These are phyloP conservation scores for Starmerella kuoi DNA, from an alignment of 805 yeast genomes.

Conservation along the genomic window DNA sequence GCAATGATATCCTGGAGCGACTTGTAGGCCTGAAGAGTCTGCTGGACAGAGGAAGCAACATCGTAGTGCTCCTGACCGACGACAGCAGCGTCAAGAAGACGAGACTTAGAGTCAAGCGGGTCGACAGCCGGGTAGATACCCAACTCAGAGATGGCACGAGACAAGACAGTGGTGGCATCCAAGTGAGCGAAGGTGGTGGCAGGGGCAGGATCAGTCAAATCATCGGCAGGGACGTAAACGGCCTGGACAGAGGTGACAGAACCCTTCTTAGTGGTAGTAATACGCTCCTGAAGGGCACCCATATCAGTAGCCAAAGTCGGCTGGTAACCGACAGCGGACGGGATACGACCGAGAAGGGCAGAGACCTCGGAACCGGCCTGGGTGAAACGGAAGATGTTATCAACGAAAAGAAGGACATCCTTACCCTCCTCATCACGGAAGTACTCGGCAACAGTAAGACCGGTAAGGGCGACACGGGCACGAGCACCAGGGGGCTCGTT, in stretches of 20 bases:
- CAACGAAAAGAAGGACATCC: constrained; percentile 98
- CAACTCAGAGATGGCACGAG: constrained; percentile 98
- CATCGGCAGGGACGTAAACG: constrained; percentile 99
- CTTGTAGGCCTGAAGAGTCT: constrained; percentile 98
- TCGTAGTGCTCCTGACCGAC: constrained; percentile 99
- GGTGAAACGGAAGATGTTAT: constrained; percentile 99
- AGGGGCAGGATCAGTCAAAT: constrained; percentile 99
- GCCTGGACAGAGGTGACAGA: constrained; percentile 99
- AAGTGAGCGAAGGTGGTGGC: constrained; percentile 99
- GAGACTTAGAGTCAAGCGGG: constrained; percentile 98
- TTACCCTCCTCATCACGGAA: constrained; percentile 99
- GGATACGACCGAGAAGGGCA: constrained; percentile 99
- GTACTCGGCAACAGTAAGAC: constrained; percentile 99
- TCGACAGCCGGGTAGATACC: constrained; percentile 99
- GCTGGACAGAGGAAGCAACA: constrained; percentile 89
- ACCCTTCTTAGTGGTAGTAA: constrained; percentile 99
- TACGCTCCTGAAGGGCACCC: constrained; percentile 99
- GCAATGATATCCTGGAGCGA: constrained; percentile 99
- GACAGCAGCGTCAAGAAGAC: constrained; percentile 92
- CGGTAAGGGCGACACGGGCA: constrained; percentile 99
- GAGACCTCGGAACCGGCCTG: constrained; percentile 99
- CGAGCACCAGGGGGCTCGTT: constrained; percentile 99
- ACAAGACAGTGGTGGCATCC: constrained; percentile 99
- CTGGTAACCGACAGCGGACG: constrained; percentile 99
- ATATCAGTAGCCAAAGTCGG: constrained; percentile 99